Base-by-base conservation (phyloP, 768 basidiomycete species). In the Strobilomyces confusus region DNA sequence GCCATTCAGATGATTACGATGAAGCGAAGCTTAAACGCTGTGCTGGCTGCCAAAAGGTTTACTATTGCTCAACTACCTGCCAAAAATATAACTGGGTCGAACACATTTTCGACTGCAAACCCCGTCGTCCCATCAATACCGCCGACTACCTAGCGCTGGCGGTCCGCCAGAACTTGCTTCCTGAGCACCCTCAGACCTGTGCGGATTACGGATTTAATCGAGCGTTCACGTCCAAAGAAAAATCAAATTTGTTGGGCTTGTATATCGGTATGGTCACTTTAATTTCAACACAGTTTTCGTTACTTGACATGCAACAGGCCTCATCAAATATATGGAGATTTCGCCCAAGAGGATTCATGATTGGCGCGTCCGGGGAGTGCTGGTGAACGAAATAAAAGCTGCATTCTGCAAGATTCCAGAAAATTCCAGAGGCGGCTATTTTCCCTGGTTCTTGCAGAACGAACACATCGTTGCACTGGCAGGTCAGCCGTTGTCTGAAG, bases 21-120 rank as follows among this genome's bases (percentile, higher is more conserved):
- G 38, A 41, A 15, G 17, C 48, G 1, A 42, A 49, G 1, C 49
- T 49, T 6, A 32, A 33, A 40, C 49, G 49, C 17, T 49, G 49
- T 33, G 9, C 49, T 33, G 49, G 49, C 6, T 49, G 49, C 4
- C 38, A n/a, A 49, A 42, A 33, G 3, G 29, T 42, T 33, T 32
- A 41, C 29, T 49, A 49, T 23, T 47, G 51, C 13, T 52, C 51
- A 1, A 38, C 22, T 9, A 8, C 1, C 3, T 52, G 44, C 51
- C 51, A 52, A 19, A 38, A 48, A 32, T 6, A 17, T 11, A 32
- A 42, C 22, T 48, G 51, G 51, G 23, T 41, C 29, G 29, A 5
- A 22, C 51, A 46, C 12, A 52, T 40, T 32, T 52, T 52, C 30
- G 44, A 38, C 23, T 52, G 44, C 44, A 52, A 52, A 13, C 44